Evolutionary conservation across 2,329 filamentous ascomycete species (phyloP), one percentile per base, ranked within the genome.

Genomic region (Colletotrichum chrysophilum): DNA sequence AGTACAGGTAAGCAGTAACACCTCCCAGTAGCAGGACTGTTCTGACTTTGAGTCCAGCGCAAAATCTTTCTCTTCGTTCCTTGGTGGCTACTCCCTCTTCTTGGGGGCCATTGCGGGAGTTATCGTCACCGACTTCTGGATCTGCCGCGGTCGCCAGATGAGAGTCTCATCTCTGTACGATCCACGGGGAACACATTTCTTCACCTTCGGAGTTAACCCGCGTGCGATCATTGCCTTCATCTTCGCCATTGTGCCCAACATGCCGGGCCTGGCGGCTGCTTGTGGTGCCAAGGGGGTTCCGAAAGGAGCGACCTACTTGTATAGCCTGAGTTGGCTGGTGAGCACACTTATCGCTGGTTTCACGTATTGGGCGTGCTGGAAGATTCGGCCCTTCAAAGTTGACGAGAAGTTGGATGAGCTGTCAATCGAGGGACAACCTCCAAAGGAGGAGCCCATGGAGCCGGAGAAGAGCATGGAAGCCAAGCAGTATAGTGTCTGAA

Each of bases 131-230:
- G 84, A 87, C 73, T 87, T 85, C 76, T 87, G 82, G 79, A 75
- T 87, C 55, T 79, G 87, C 66, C 83, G 84, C 30, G 78, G 79
- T 21, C 80, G 83, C 36, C 80, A 80, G 16, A 77, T 85, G 55
- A 81, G 83, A 68, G 80, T 87, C 61, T 82, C 82, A 1, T 83
- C 84, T 52, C 77, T 86, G 13, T 86, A 85, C 58, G 75, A 83
- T 28, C 82, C 83, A 1, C 75, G 82, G 26, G 85, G 83, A 69
- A 83, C 87, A 4, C 93, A 93, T 81, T 79, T 79, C 8, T 83
- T 83, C 52, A 80, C 78, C 34, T 68, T 79, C 16, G 82, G 82
- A 16, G 71, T 80, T 32, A 83, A 84, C 71, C 81, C 80, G 76
- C 79, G 82, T 60, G 81, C 83, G 1, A 79, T 81, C 6, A 78